phyloP scores from a whole-genome alignment of 345 rosid genomes.

The Boechera retrofracta region DNA sequence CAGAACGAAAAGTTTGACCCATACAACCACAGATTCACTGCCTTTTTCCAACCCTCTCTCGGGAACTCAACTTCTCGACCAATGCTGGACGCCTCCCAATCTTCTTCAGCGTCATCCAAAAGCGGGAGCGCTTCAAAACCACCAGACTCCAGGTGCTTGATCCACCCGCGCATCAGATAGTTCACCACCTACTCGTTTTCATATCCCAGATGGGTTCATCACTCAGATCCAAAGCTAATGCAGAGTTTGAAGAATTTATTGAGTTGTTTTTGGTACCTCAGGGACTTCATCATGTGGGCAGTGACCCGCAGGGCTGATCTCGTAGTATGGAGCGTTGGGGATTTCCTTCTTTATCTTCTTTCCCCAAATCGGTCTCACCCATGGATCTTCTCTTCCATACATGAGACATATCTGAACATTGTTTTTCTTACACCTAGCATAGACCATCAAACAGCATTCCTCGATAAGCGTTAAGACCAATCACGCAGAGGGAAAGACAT shows the following conservation, averaged over 20 bases:
- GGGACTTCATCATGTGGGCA: conserved; percentile 99
- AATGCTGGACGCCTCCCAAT: conserved; percentile 45
- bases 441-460: conserved; percentile 17
- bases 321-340: conserved; percentile 83
- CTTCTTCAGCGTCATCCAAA: conserved; percentile 52
- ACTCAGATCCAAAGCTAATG: not conserved
- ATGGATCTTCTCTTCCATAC: conserved; percentile 97
- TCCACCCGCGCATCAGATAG: conserved; percentile 84
- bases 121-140: conserved; percentile 66
- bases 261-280: conserved; percentile 60
- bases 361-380: conserved; percentile 97
- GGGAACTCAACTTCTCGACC: conserved; percentile 66
- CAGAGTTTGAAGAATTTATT: not conserved
- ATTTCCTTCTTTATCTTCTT: conserved; percentile 71
- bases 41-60: conserved; percentile 64
- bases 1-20: conserved; percentile 62
- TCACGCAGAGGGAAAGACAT: not conserved
- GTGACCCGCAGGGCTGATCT: conserved; percentile 98
- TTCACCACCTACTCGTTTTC: conserved; percentile 71
- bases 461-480: conserved; percentile 18
- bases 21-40: conserved; percentile 55
- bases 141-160: conserved; percentile 68
- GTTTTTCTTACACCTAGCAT: conserved; percentile 63
- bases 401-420: conserved; percentile 73
- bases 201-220: conserved; percentile 17